Evolutionary conservation across 805 yeast genomes (phyloP).

Genomic region (Barnettozyma californica): DNA sequence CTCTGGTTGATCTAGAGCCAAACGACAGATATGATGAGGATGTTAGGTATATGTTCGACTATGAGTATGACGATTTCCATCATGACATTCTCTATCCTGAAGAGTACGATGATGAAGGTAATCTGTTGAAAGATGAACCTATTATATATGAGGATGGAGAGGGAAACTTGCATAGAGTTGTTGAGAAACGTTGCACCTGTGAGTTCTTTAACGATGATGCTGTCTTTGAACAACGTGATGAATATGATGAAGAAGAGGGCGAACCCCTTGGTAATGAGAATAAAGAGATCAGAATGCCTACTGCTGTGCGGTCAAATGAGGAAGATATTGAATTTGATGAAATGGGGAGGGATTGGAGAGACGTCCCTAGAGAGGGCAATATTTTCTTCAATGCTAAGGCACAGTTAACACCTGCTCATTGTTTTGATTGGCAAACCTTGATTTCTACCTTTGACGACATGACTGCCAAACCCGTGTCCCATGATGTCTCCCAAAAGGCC

Average conservation of each 20-base stretch:
- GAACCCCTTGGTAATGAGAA: background rate
- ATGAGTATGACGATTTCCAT: slow-evolving; percentile 42
- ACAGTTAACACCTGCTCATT: slow-evolving; percentile 10
- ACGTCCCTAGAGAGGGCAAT: slow-evolving; percentile 59
- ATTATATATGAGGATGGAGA: slow-evolving; percentile 24
- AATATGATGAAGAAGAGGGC: slow-evolving; percentile 9
- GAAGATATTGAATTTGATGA: slow-evolving; percentile 46
- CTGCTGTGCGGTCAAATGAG: slow-evolving; percentile 32
- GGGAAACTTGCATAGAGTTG: slow-evolving; percentile 23
- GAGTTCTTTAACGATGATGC: slow-evolving; percentile 21
- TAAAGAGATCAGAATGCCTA: slow-evolving; percentile 16
- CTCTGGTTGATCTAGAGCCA: slow-evolving; percentile 48
- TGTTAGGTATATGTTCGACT: slow-evolving; percentile 53
- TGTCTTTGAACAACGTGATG: slow-evolving; percentile 17
- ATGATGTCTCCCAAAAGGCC: slow-evolving; percentile 33
- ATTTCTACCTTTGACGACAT: slow-evolving; percentile 22
- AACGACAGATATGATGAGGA: slow-evolving; percentile 70
- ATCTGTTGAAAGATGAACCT: slow-evolving; percentile 14
- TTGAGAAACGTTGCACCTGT: slow-evolving; percentile 22
- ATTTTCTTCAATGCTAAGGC: slow-evolving; percentile 26
- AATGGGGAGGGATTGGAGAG: slow-evolving; percentile 67
- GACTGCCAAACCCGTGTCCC: slow-evolving; percentile 24
- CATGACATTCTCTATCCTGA: slow-evolving; percentile 27
- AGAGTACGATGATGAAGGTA: slow-evolving; percentile 14
- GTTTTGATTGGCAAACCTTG: slow-evolving; percentile 23